Percentiles rank a stretch among this genome's conserved stretches.
Evolutionary conservation across 176 grass and related monocot species (phyloP).

Genomic region (Puya raimondii): DNA sequence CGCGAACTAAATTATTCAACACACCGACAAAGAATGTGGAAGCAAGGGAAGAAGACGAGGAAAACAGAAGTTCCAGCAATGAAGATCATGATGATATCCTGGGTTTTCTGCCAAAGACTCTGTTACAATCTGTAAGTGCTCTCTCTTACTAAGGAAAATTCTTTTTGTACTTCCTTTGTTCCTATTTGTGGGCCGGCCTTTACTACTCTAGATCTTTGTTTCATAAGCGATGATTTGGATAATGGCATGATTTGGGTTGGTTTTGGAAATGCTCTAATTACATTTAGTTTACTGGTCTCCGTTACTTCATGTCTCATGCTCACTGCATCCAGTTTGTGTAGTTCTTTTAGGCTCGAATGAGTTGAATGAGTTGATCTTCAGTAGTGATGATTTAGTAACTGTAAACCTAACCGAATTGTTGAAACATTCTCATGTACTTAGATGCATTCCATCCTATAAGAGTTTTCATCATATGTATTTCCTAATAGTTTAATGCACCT

Average conservation of each 20-base stretch:
- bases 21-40: conserved; percentile 48
- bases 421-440: too few species aligned
- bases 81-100: conserved; percentile 33
- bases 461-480: neutral
- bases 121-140: conserved; percentile 57
- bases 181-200: neutral
- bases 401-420: too few species aligned
- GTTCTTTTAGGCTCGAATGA: neutral
- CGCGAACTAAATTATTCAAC: conserved; percentile 58
- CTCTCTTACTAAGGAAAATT: neutral
- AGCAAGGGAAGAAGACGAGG: conserved; percentile 15
- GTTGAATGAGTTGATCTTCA: too few species aligned
- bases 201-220: neutral
- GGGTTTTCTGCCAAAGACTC: conserved; percentile 58
- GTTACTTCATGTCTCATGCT: neutral
- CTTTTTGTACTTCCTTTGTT: neutral
- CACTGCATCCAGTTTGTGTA: neutral
- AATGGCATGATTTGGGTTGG: neutral
- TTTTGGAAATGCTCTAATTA: neutral
- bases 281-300: too few species aligned
- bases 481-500: neutral
- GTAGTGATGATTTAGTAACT: too few species aligned
- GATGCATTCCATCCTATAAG: neutral
- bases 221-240: neutral
- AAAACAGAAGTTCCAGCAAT: conserved; percentile 2